Evolutionary conservation across 768 basidiomycete genomes (phyloP), one percentile per base, ranked within the genome.

Genomic region (Hypholoma fasciculare): DNA sequence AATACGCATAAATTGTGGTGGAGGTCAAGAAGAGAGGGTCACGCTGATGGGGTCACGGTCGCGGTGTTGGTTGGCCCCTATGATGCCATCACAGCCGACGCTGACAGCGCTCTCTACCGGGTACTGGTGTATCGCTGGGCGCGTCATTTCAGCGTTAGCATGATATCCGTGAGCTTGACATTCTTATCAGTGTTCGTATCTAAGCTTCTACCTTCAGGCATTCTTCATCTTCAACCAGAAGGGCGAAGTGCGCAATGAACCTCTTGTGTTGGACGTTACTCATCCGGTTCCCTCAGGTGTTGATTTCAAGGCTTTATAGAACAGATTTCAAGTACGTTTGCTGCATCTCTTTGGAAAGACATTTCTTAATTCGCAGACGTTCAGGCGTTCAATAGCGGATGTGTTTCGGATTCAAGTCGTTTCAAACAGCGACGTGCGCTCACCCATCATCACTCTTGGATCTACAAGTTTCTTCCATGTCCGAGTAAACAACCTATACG

Each of bases 201-300:
- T 12, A 27, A 16, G 40, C n/a, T 57, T 49, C n/a, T 52, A 23
- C 51, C 17, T 46, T 3, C 63, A 98, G 96, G 96, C 92, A 49
- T 98, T 98, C 85, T 98, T 98, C 75, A 94, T 98, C 58, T 97
- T 98, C 82, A 99, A 98, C 71, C 94, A 96, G 74, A 98, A 98
- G 74, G 97, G 97, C 73, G 97, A 98, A 85, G 96, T 95, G 56
- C 40, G 84, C 69, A 38, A 53, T 48, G 49, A 20, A 30, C 11
- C 26, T n/a, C 52, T 38, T 36, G 19, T 40, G 36, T n/a, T 40
- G 27, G 9, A 23, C 37, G 12, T 8, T 14, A 16, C 52, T 54
- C 23, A 36, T 43, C 23, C 49, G 61, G 55, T 48, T 43, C 48
- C 34, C 54, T 38, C 66, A 96, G 94, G 92, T 98, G 66, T 83